phyloP scores from a whole-genome alignment of 345 rosid genomes.

The Murraya koenigii region DNA sequence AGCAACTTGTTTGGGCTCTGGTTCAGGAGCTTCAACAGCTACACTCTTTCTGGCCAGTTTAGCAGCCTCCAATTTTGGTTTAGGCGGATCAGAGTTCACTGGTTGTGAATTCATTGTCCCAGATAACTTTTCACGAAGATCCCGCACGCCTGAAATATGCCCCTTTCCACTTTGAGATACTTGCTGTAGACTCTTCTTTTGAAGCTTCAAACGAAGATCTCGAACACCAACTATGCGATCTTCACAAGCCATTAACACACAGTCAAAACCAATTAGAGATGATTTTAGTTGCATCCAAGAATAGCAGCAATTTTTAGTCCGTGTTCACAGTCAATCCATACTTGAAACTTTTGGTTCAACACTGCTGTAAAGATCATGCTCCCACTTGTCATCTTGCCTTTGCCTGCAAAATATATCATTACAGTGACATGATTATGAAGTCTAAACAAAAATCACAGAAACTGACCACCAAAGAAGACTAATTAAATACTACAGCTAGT shows the following conservation, averaged over 20 bases:
- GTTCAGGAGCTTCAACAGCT: conserved; percentile 51
- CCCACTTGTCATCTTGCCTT: conserved; percentile 97
- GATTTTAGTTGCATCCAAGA: conserved; percentile 34
- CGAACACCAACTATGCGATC: conserved; percentile 62
- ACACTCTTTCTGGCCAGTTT: conserved; percentile 58
- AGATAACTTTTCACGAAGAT: conserved; percentile 88
- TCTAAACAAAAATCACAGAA: not conserved
- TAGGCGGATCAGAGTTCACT: conserved; percentile 50
- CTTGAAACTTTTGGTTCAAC: conserved; percentile 61
- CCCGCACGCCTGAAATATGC: conserved; percentile 50
- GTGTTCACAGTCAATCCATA: conserved; percentile 46
- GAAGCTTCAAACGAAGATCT: conserved; percentile 96
- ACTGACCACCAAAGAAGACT: not conserved
- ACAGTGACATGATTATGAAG: conserved; percentile 1
- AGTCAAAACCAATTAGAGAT: conserved; percentile 43
- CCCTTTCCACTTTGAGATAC: conserved; percentile 55
- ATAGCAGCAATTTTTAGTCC: conserved; percentile 32
- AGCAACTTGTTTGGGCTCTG: conserved; percentile 53
- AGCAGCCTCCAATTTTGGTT: conserved; percentile 47
- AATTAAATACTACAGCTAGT: not conserved
- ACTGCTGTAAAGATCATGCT: conserved; percentile 79
- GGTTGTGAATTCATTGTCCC: conserved; percentile 70
- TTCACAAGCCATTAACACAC: conserved; percentile 49
- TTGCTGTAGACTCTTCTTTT: conserved; percentile 50
- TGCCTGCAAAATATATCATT: conserved; percentile 56